Conservation (phyloP, 441 rosid species). For the Dalechampia spathulata region DNA sequence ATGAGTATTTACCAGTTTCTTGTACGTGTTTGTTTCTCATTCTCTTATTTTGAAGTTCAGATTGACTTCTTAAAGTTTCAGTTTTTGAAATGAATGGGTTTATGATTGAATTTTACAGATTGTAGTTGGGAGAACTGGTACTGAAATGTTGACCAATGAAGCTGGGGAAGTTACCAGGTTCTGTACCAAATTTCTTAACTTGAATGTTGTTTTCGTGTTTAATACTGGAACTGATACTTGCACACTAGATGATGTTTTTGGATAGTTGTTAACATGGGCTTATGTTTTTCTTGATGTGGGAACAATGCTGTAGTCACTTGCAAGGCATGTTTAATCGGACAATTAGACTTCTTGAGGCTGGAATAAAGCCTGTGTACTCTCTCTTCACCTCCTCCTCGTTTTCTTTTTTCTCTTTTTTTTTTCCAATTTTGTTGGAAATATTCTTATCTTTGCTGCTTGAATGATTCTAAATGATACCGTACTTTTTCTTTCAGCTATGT, state of each 20-base stretch:
- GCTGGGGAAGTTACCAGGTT: slow-evolving; percentile 97
- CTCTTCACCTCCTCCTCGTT: slow-evolving; percentile 3
- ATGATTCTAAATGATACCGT: slow-evolving; percentile 10
- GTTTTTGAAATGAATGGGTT: not conserved
- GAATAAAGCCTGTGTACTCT: slow-evolving; percentile 89
- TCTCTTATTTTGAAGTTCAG: not conserved
- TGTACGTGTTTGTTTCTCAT: slow-evolving; percentile 26
- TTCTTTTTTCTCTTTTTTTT: slow-evolving; percentile 1
- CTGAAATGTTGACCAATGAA: slow-evolving; percentile 88
- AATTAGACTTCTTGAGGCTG: slow-evolving; percentile 92
- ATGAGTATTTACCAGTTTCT: slow-evolving; percentile 92
- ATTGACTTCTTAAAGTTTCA: not conserved
- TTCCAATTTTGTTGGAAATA: not conserved
- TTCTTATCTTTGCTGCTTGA: not conserved
- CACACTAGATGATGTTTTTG: not conserved
- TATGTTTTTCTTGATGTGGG: not conserved
- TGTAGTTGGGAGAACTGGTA: slow-evolving; percentile 88
- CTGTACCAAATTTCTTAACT: not conserved
- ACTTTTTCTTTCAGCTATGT: slow-evolving; percentile 55
- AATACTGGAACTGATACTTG: not conserved
- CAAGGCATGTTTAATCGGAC: slow-evolving; percentile 95
- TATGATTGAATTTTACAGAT: slow-evolving; percentile 39
- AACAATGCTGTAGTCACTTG: slow-evolving; percentile 51
- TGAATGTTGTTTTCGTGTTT: not conserved
- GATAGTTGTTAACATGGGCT: slow-evolving; percentile 8